Percentiles rank a stretch among this genome's conserved stretches.
Conservation (phyloP, 2,329 filamentous ascomycete genomes). For the Fusarium nygamai region DNA sequence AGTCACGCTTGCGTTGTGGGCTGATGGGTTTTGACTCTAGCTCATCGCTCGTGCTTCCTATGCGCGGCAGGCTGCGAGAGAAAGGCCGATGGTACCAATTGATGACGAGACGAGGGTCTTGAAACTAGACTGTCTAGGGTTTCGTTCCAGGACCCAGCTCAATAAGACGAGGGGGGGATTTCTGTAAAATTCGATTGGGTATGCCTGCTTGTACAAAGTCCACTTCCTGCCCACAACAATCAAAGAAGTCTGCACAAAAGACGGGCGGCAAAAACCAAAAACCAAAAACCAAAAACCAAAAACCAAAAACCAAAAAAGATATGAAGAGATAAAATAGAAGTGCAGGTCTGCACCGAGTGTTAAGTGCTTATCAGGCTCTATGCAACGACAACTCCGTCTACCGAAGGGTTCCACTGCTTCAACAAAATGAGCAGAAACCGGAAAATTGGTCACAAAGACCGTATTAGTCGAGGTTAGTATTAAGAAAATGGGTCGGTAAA, state of each 20-base stretch:
- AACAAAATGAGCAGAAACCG: conserved; percentile 1
- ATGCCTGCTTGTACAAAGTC: conserved; percentile 42
- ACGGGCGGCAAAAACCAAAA: not conserved
- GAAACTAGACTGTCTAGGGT: conserved; percentile 39
- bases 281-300: no score
- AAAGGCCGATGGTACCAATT: conserved; percentile 13
- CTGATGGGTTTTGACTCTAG: conserved; percentile 26
- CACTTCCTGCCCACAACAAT: conserved; percentile 42
- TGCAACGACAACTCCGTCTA: conserved; percentile 7
- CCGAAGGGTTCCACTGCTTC: conserved; percentile 1
- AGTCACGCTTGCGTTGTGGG: conserved; percentile 33
- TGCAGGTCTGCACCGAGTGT: conserved; percentile 5
- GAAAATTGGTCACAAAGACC: not conserved
- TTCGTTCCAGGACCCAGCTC: conserved; percentile 29
- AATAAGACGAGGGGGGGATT: conserved; percentile 22
- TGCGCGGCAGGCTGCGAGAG: conserved; percentile 13
- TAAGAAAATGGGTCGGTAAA: conserved; percentile 5
- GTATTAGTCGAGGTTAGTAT: conserved; percentile 29
- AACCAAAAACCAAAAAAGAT: no score
- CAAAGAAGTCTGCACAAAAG: conserved; percentile 24
- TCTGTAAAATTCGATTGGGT: conserved; percentile 45
- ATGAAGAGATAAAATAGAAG: conserved; percentile 11
- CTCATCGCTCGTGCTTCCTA: conserved; percentile 14
- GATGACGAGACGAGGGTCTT: conserved; percentile 32
- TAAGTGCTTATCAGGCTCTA: conserved; percentile 12